A percentile compares a stretch with the other conserved stretches of the same genome.
Evolutionary conservation across 176 grass and related monocot genomes (phyloP).

Genomic region (Avena eriantha): DNA sequence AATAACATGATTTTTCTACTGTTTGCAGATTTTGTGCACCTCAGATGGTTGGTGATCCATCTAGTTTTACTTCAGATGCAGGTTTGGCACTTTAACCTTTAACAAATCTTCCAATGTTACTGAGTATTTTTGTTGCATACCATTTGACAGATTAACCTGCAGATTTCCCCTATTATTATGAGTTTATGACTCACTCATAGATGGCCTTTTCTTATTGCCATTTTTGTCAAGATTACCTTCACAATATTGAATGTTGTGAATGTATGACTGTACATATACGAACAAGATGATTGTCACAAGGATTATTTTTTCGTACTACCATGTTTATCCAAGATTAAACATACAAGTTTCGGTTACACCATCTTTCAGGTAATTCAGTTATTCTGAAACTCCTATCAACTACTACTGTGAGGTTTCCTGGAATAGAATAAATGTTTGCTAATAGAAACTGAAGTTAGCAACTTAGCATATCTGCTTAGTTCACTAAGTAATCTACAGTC

Average conservation of each 20-base stretch:
- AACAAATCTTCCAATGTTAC: background rate
- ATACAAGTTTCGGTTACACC: background rate
- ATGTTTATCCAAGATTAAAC: constrained; percentile 30
- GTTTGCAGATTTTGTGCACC: constrained; percentile 9
- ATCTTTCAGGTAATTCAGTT: constrained; percentile 26
- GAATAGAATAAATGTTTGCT: constrained; percentile 7
- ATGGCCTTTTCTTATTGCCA: constrained; percentile 16
- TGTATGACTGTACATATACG: background rate
- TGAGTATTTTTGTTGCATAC: background rate
- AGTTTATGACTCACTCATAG: background rate
- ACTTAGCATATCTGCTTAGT: background rate
- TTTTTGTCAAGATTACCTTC: constrained; percentile 31
- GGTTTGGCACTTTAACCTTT: constrained; percentile 9
- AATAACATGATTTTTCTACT: background rate
- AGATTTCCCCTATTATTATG: constrained; percentile 1
- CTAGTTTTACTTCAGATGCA: background rate
- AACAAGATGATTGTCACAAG: background rate
- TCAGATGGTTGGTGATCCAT: background rate
- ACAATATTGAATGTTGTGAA: constrained; percentile 17
- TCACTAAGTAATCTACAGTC: constrained; percentile 1
- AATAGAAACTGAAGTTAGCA: constrained; percentile 8
- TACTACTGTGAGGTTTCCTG: background rate
- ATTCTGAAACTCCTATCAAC: constrained; percentile 1
- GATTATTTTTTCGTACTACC: constrained; percentile 8
- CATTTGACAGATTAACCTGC: constrained; percentile 11